Percentiles rank a stretch among this genome's conserved stretches.
Evolutionary conservation across 768 basidiomycete species (phyloP).

Genomic region (Phylloporus scabripes): DNA sequence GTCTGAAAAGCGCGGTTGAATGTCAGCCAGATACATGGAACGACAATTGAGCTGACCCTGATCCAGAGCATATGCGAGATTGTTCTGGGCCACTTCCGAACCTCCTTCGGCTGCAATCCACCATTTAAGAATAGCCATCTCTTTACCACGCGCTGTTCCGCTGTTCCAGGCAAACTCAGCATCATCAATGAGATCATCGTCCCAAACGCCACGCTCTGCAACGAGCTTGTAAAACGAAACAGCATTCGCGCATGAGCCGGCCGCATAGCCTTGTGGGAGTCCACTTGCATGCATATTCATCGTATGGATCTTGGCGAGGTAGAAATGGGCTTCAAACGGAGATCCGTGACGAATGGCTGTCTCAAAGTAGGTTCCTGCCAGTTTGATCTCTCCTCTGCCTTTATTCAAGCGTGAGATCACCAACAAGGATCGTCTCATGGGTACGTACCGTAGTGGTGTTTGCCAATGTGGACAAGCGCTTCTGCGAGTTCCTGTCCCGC

Average conservation of each 20-base stretch:
- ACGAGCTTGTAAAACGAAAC: constrained; percentile 93
- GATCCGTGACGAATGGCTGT: constrained; percentile 82
- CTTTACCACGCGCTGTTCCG: constrained; percentile 63
- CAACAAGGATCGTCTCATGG: background rate
- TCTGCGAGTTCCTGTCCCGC: constrained; percentile 88
- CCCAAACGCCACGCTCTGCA: constrained; percentile 86
- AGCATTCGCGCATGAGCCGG: constrained; percentile 81
- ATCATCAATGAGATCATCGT: constrained; percentile 73
- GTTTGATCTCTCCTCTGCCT: constrained; percentile 65
- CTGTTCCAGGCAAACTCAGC: constrained; percentile 74
- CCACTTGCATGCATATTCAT: constrained; percentile 41
- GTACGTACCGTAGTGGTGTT: constrained; percentile 58
- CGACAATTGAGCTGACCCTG: constrained; percentile 56
- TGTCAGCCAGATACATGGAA: constrained; percentile 22
- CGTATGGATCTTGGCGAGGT: constrained; percentile 80
- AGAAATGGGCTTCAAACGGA: constrained; percentile 92
- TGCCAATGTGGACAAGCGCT: constrained; percentile 87
- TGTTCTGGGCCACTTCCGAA: constrained; percentile 90
- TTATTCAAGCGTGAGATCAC: constrained; percentile 6
- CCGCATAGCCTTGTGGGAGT: constrained; percentile 44
- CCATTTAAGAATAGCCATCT: constrained; percentile 88
- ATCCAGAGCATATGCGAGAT: constrained; percentile 87
- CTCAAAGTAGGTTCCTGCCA: constrained; percentile 76
- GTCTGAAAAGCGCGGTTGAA: constrained; percentile 37
- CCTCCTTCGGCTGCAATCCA: constrained; percentile 93